These are phyloP conservation scores for Medicago truncatula DNA, from an alignment of 306 rosid genomes.

Conservation along the genomic window DNA sequence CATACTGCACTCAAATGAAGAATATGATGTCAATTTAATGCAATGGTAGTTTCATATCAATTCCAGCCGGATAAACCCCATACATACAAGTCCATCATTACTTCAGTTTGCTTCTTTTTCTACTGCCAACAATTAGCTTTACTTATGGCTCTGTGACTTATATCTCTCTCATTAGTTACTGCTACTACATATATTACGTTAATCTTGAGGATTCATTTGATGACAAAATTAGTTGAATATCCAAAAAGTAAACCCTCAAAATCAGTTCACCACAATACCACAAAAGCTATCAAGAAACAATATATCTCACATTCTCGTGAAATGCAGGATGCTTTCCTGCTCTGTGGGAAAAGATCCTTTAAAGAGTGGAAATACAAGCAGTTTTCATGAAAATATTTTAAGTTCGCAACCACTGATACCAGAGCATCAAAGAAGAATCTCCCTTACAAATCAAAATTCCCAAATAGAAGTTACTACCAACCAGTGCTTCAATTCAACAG, in stretches of 20 bases:
- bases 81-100: constrained; percentile 4
- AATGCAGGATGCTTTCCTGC: constrained; percentile 12
- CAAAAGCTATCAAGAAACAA: constrained; percentile 28
- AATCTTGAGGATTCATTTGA: constrained; percentile 23
- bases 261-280: constrained; percentile 7
- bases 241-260: background rate
- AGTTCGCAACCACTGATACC: background rate
- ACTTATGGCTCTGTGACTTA: constrained; percentile 34
- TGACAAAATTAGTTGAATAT: background rate
- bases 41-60: constrained; percentile 4
- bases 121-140: background rate
- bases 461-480: background rate
- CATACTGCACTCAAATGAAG: constrained; percentile 6
- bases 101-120: constrained; percentile 27
- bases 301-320: background rate
- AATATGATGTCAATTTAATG: constrained; percentile 22
- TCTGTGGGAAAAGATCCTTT: background rate
- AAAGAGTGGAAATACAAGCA: no score
- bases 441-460: constrained; percentile 7
- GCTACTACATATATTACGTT: background rate
- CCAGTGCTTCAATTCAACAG: constrained; percentile 11
- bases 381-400: background rate
- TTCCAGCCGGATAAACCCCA: constrained; percentile 23
- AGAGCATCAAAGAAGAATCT: constrained; percentile 19
- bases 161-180: background rate